Percentiles rank a stretch among this genome's conserved stretches.
Conservation (phyloP, 352 stramenopile genomes). For the Phytophthora syringae region DNA sequence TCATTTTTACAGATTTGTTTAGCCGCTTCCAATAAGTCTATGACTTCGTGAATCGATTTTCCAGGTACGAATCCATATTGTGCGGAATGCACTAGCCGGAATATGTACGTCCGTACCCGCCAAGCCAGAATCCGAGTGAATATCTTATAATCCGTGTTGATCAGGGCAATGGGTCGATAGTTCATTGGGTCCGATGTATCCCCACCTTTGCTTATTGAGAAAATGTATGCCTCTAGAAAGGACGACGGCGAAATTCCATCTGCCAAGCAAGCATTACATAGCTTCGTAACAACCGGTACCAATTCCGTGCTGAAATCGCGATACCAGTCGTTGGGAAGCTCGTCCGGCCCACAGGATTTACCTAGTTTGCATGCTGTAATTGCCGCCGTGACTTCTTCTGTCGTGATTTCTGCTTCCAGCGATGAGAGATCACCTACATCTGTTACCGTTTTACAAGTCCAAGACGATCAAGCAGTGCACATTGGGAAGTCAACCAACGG, state of each 20-base stretch:
- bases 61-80: constrained; percentile 13
- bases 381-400: background rate
- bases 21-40: constrained; percentile 3
- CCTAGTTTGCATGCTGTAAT: constrained; percentile 4
- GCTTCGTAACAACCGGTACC: background rate
- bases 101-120: background rate
- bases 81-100: background rate
- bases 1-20: background rate
- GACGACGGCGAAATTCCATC: background rate
- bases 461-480: no score
- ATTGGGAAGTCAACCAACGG: no score
- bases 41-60: constrained; percentile 7
- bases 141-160: constrained; percentile 12
- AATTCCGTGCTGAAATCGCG: background rate
- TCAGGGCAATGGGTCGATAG: constrained; percentile 2
- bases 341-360: background rate
- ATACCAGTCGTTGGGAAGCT: constrained; percentile 1
- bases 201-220: constrained; percentile 1
- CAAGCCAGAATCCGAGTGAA: constrained; percentile 5
- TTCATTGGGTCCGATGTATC: constrained; percentile 4
- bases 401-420: no score
- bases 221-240: constrained; percentile 2
- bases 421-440: no score
- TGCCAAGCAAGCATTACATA: constrained; percentile 2
- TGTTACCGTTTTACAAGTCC: no score